Percentiles rank a stretch among this genome's conserved stretches.
Evolutionary conservation across 2,329 filamentous ascomycete genomes (phyloP).

Genomic region (Metarhizium guizhouense): DNA sequence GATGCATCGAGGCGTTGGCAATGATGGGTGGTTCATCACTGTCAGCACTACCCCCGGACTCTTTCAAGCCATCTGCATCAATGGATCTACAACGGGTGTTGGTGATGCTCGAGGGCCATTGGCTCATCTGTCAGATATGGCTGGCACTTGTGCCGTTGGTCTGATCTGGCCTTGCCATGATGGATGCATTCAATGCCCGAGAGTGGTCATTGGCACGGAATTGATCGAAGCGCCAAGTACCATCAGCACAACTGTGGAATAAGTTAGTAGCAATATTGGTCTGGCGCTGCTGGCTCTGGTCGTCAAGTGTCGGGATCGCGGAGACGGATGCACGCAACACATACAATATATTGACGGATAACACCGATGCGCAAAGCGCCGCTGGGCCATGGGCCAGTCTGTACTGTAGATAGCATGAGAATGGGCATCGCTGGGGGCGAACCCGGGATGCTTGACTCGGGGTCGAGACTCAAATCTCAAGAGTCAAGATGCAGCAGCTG

Average conservation of each 20-base stretch:
- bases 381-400: not conserved
- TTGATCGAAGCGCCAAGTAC: not conserved
- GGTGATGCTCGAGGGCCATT: not conserved
- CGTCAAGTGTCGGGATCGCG: too few species aligned
- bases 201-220: not conserved
- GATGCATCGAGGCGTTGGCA: too few species aligned
- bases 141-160: too few species aligned
- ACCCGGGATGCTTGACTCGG: not conserved
- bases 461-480: too few species aligned
- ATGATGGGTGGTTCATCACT: too few species aligned
- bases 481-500: too few species aligned
- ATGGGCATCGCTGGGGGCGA: too few species aligned
- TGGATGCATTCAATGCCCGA: not conserved
- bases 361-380: not conserved
- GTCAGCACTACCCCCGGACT: not conserved
- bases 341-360: not conserved
- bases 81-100: not conserved
- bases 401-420: too few species aligned
- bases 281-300: too few species aligned
- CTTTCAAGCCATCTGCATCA: not conserved
- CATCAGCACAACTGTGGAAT: not conserved
- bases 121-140: not conserved
- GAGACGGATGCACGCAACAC: not conserved
- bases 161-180: not conserved
- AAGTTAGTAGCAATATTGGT: too few species aligned